Base-by-base conservation (phyloP, 2,329 filamentous ascomycete species). In the Hyphodiscus sp. region DNA sequence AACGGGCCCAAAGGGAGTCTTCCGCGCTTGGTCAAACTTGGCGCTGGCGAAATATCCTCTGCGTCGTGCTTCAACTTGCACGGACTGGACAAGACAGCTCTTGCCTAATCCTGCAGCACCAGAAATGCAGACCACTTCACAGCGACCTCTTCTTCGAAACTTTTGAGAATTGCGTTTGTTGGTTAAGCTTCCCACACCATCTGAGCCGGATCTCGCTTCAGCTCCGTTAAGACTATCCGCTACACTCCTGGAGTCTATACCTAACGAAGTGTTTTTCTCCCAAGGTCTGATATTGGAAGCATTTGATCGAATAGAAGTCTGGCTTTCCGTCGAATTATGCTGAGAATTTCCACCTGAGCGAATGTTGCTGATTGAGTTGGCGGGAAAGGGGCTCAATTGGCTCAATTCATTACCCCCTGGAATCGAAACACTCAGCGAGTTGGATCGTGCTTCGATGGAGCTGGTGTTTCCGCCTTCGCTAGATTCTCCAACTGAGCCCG, bases 81-180 rank as follows among this genome's bases (percentile, higher is more conserved):
- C 78, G 9, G 81, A 82, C 61, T 85, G 81, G 23, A 85, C 79
- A 16, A 86, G 73, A 54, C 79, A 81, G 58, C 78, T 85, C 67
- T 86, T 86, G 16, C 83, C 83, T n/a, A 85, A 69, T 0, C 83
- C 83, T 2, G 78, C 81, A 13, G 77, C 74, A 29, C 83, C 83
- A 59, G 83, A 79, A 50, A 86, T 76, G 16, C 76, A 75, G 19
- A 85, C 71, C 23, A 86, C 76, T 62, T 86, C 83, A 61, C 82
- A 85, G 50, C 85, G 82, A 2, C 82, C 82, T 20, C 78, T 76
- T 42, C 80, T 74, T 30, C 78, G 74, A 54, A 83, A 83, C 62
- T 84, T 85, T 6, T 59, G 58, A n/a, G 52, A 56, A 41, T 67
- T 67, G 19, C 56, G 58, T 15, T 62, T 50, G 42, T 52, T 62